Evolutionary conservation across 352 stramenopile species (phyloP).

Genomic region (Globisporangium barbulae): DNA sequence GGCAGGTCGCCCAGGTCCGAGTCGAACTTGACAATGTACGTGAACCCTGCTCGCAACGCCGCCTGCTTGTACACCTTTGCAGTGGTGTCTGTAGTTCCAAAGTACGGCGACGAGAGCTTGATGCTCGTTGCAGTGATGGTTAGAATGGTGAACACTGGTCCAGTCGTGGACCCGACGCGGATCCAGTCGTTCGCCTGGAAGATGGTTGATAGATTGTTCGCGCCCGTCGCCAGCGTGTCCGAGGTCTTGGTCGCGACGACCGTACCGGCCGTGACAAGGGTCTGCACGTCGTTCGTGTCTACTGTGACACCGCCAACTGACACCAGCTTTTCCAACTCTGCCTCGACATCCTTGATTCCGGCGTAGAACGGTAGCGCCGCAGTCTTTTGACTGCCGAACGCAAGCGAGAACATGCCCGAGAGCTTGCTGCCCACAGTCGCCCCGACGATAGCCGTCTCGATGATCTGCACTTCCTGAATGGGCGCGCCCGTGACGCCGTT

Average conservation of each 20-base stretch:
- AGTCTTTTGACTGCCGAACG: constrained; percentile 58
- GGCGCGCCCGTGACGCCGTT: constrained; percentile 51
- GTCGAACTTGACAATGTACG: constrained; percentile 72
- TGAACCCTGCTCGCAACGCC: constrained; percentile 41
- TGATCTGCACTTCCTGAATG: constrained; percentile 87
- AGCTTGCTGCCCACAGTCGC: constrained; percentile 34
- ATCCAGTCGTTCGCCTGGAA: constrained; percentile 92
- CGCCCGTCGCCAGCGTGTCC: constrained; percentile 50
- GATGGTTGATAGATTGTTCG: constrained; percentile 45
- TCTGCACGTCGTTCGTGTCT: constrained; percentile 85
- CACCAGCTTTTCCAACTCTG: constrained; percentile 75
- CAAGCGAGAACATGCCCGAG: constrained; percentile 73
- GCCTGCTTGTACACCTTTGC: constrained; percentile 86
- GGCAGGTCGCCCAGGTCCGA: constrained; percentile 71
- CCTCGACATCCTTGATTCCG: constrained; percentile 75
- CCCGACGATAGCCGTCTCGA: constrained; percentile 71
- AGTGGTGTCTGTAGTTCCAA: constrained; percentile 40
- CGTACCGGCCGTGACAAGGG: constrained; percentile 43
- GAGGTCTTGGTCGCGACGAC: constrained; percentile 81
- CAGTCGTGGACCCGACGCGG: constrained; percentile 72
- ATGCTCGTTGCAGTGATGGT: constrained; percentile 63
- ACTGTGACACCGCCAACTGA: constrained; percentile 86
- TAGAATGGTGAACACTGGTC: constrained; percentile 85
- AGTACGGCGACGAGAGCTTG: constrained; percentile 87
- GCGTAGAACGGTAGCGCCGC: constrained; percentile 57